Conservation (phyloP, 2,329 filamentous ascomycete species). For the Volutella citrinella region DNA sequence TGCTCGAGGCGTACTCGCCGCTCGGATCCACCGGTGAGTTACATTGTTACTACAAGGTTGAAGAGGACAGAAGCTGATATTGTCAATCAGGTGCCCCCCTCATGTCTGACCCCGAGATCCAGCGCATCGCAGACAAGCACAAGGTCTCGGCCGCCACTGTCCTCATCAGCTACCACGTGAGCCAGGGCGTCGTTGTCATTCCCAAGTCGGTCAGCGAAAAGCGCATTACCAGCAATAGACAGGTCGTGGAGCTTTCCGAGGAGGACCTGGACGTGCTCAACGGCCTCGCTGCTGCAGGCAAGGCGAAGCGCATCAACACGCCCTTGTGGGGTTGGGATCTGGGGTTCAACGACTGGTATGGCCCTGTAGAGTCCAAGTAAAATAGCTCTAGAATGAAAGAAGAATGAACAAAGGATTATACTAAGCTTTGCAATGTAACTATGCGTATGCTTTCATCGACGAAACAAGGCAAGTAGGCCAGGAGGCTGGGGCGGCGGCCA, state of each 20-base stretch:
- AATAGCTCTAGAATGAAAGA: no score
- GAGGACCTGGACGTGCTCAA: slow-evolving; percentile 12
- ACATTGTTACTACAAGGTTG: no score
- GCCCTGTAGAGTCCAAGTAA: not conserved
- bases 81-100: slow-evolving; percentile 1
- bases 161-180: slow-evolving; percentile 19
- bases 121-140: slow-evolving; percentile 18
- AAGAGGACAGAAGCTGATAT: not conserved
- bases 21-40: no score
- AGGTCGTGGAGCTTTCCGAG: slow-evolving; percentile 11
- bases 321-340: slow-evolving; percentile 31
- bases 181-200: slow-evolving; percentile 16
- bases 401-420: no score
- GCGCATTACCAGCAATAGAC: slow-evolving; percentile 16
- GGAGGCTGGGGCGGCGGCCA: no score
- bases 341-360: slow-evolving; percentile 31
- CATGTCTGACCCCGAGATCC: slow-evolving; percentile 6
- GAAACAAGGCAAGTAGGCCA: no score
- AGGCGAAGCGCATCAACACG: slow-evolving; percentile 32
- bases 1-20: no score
- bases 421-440: no score
- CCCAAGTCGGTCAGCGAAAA: slow-evolving; percentile 19
- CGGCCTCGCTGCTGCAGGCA: slow-evolving; percentile 26
- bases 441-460: no score
- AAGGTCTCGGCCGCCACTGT: slow-evolving; percentile 17